Evolutionary conservation across 2,329 filamentous ascomycete species (phyloP).

Genomic region (Lithohypha guttulata): DNA sequence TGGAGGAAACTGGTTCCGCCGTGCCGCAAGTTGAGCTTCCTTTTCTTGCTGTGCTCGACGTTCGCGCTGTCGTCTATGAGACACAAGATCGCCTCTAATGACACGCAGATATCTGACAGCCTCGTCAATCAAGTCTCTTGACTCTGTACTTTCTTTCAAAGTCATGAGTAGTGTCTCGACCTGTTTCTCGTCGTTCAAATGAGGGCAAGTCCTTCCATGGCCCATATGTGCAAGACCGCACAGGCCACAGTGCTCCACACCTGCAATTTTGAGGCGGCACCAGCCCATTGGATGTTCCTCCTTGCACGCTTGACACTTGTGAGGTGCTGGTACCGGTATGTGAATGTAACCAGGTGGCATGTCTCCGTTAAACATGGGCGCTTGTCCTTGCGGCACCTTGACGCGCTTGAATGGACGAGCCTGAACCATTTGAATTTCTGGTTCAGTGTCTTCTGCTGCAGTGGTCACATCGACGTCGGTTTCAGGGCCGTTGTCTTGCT

Average conservation of each 20-base stretch:
- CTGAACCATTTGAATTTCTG: slow-evolving; percentile 19
- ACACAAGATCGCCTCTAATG: slow-evolving; percentile 45
- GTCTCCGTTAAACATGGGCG: slow-evolving; percentile 21
- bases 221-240: slow-evolving; percentile 55
- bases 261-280: slow-evolving; percentile 50
- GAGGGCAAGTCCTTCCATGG: slow-evolving; percentile 46
- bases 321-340: slow-evolving; percentile 15
- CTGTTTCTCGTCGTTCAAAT: slow-evolving; percentile 52
- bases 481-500: slow-evolving; percentile 23
- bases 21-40: no score
- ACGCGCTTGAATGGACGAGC: slow-evolving; percentile 32
- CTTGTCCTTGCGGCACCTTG: slow-evolving; percentile 20
- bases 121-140: slow-evolving; percentile 40
- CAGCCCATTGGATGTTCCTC: slow-evolving; percentile 45
- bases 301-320: slow-evolving; percentile 44
- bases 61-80: slow-evolving; percentile 35
- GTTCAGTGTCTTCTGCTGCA: slow-evolving; percentile 13
- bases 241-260: slow-evolving; percentile 51
- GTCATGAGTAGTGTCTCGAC: slow-evolving; percentile 54
- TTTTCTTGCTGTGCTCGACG: not conserved
- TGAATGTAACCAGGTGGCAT: slow-evolving; percentile 9
- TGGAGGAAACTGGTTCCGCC: no score
- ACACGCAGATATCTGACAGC: slow-evolving; percentile 48
- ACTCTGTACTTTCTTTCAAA: slow-evolving; percentile 49
- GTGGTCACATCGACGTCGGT: slow-evolving; percentile 23